Base-by-base conservation (phyloP, 164 flowering plant genomes). In the Paratinospora sagittata region DNA sequence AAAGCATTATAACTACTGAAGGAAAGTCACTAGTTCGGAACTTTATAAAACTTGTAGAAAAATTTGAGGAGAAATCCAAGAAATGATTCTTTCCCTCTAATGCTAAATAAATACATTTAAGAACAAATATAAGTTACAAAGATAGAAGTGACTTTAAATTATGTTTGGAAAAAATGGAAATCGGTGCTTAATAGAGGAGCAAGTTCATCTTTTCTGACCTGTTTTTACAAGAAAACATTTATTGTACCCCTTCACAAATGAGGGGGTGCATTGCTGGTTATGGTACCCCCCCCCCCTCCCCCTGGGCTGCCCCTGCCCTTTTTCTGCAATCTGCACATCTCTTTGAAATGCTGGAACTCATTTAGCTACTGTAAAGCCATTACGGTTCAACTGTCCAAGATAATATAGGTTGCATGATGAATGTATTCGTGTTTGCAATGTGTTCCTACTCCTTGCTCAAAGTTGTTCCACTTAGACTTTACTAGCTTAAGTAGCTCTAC, bases 1-100 rank as follows among this genome's bases (percentile, higher is more conserved):
- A 89, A 73, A 89, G 92, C 84, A 88, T 88, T 70, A 87, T 88
- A 66, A 85, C 90, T 16, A 71, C 61, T 5, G 87, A 85, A 81
- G 93, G 93, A n/a, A 88, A 74, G 78, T 78, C 52, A 2, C 87
- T 87, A 36, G 85, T 89, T 30, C 63, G 75, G 62, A 89, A 88
- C 73, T 89, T 89, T 63, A 36, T 89, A 70, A 86, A 78, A 60
- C 21, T 83, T 71, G 76, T 90, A 3, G 85, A 86, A 77, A 85
- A 41, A 43, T 73, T 75, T 66, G 91, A 85, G 74, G 76, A 80
- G 34, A 78, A 75, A 68, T 71, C 78, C 23, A 69, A 76, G 70
- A 74, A 63, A 24, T 73, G 68, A 67, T 34, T 7, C 23, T 12
- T 17, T 34, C n/a, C 41, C 2, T 65, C 12, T 65, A 33, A 8